phyloP scores from a whole-genome alignment of 192 early-diverging fungal species.

The Borealophlyctis nickersoniae region DNA sequence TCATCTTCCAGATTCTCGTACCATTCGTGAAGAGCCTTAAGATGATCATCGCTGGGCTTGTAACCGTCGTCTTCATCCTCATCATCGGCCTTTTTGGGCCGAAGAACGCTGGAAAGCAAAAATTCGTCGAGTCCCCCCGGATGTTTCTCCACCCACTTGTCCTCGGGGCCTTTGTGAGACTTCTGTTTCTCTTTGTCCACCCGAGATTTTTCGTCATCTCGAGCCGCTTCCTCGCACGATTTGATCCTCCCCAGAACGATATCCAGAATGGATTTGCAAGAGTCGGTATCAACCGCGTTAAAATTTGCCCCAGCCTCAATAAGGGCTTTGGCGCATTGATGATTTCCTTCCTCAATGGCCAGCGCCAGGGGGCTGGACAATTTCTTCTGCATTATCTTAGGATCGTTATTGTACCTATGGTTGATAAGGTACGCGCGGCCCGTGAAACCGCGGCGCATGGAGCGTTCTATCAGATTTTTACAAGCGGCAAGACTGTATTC shows the following conservation, averaged over 20 bases:
- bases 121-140: not conserved
- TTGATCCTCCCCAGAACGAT: not conserved
- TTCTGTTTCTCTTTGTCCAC: not conserved
- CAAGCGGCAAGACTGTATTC: not conserved
- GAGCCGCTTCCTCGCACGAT: not conserved
- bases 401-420: not conserved
- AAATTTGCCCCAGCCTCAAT: not conserved
- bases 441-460: too few species aligned
- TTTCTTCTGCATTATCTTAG: not conserved
- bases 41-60: not conserved
- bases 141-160: not conserved
- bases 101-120: not conserved
- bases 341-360: not conserved
- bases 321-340: not conserved
- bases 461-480: not conserved
- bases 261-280: not conserved
- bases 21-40: not conserved
- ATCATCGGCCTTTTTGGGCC: not conserved
- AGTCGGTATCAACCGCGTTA: not conserved
- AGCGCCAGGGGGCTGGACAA: not conserved
- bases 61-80: not conserved
- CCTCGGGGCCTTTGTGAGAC: not conserved
- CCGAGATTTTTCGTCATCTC: not conserved
- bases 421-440: too few species aligned
- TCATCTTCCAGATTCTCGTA: not conserved